Conservation (phyloP, 78 protist genomes). For the Dictyostelium capitatum region DNA sequence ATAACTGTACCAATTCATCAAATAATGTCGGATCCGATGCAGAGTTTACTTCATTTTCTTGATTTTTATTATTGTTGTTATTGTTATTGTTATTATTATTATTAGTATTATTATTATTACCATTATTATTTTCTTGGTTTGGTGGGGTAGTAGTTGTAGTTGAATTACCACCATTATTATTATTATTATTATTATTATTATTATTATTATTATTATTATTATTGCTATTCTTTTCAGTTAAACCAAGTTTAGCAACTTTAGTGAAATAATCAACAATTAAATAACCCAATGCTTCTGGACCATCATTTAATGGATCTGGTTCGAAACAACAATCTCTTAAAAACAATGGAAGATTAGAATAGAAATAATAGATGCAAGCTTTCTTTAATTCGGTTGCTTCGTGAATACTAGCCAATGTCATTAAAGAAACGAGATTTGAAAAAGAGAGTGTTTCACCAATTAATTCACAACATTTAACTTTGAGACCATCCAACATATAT, state of each 20-base stretch:
- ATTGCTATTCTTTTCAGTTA: background rate
- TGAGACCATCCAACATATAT: slow-evolving; percentile 74
- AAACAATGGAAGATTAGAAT: slow-evolving; percentile 51
- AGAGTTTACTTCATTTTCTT: slow-evolving; percentile 20
- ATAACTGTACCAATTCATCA: slow-evolving; percentile 49
- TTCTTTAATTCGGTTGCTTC: slow-evolving; percentile 69
- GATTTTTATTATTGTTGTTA: background rate
- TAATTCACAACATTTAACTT: slow-evolving; percentile 69
- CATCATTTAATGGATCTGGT: slow-evolving; percentile 6
- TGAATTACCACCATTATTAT: background rate
- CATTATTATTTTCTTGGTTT: background rate
- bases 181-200: background rate
- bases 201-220: background rate
- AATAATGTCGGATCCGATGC: slow-evolving; percentile 29
- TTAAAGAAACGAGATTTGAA: slow-evolving; percentile 45
- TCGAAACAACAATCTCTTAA: slow-evolving; percentile 60
- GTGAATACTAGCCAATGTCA: slow-evolving; percentile 57
- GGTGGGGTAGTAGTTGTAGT: background rate
- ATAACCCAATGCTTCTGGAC: slow-evolving; percentile 54
- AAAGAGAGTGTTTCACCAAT: slow-evolving; percentile 61
- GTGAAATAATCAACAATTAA: slow-evolving; percentile 71
- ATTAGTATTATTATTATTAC: slow-evolving; percentile 6
- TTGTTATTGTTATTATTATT: slow-evolving; percentile 9
- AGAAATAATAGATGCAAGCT: slow-evolving; percentile 58
- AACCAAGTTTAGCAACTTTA: slow-evolving; percentile 66